A percentile compares a stretch with the other conserved stretches of the same genome.
phyloP scores from a whole-genome alignment of 495 filamentous ascomycete genomes.

The Xylaria palmicola region DNA sequence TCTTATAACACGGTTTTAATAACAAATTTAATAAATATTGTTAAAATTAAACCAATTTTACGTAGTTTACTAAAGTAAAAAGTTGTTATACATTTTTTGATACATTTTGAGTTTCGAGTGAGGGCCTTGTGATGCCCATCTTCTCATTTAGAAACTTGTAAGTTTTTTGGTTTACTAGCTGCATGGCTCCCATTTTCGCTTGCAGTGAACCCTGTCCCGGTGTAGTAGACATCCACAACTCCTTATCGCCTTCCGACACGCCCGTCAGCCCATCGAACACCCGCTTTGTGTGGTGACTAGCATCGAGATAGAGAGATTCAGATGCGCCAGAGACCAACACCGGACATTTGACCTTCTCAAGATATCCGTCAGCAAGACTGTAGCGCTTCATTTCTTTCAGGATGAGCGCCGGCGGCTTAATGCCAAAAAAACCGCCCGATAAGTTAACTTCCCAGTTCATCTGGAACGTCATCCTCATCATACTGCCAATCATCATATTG shows the following conservation, averaged over 20 bases:
- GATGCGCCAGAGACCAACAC: slow-evolving; percentile 19
- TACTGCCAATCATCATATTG: background rate
- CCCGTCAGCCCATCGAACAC: slow-evolving; percentile 11
- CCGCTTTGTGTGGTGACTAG: slow-evolving; percentile 14
- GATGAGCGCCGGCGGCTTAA: background rate
- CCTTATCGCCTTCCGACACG: background rate
- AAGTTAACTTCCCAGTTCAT: background rate
- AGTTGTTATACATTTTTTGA: too few relatives aligned
- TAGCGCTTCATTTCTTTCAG: background rate
- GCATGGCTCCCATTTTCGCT: slow-evolving; percentile 28
- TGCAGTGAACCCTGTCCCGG: slow-evolving; percentile 19
- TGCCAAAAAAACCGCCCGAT: background rate
- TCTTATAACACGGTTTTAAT: too few relatives aligned
- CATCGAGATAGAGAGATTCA: slow-evolving; percentile 14
- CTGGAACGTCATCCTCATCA: background rate
- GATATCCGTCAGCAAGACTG: too few relatives aligned
- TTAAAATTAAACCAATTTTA: too few relatives aligned
- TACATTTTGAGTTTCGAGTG: too few relatives aligned
- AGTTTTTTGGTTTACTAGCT: slow-evolving; percentile 9
- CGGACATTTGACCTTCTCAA: slow-evolving; percentile 26
- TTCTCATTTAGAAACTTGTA: slow-evolving; percentile 23
- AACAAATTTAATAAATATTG: too few relatives aligned
- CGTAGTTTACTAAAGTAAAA: too few relatives aligned
- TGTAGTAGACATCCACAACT: slow-evolving; percentile 18
- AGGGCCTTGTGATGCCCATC: slow-evolving; percentile 18